These are phyloP conservation scores for Fusarium ramigenum DNA, from an alignment of 2,329 filamentous ascomycete genomes.

Conservation along the genomic window DNA sequence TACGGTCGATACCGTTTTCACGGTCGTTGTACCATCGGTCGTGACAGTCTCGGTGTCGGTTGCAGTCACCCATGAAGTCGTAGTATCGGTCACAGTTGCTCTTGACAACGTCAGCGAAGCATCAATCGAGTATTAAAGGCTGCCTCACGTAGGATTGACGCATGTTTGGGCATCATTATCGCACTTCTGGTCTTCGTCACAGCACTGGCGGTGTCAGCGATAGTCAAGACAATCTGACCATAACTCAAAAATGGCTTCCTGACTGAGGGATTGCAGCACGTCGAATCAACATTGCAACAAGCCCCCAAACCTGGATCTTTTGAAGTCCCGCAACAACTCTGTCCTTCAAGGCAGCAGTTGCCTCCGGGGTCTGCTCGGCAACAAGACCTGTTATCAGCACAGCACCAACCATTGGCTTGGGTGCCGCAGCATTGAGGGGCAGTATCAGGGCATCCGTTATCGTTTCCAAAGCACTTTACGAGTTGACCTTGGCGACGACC, in stretches of 20 bases:
- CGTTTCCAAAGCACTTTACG: not conserved
- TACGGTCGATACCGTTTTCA: not conserved
- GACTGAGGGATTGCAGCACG: not conserved
- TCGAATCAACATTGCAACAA: not conserved
- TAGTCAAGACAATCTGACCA: rapidly evolving
- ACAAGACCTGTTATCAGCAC: not conserved
- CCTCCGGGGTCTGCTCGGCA: not conserved
- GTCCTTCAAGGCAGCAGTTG: not conserved
- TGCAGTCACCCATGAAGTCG: not conserved
- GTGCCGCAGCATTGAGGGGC: not conserved
- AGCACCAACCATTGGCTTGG: not conserved
- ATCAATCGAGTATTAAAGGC: too few species aligned
- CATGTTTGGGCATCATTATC: not conserved
- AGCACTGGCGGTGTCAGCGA: rapidly evolving
- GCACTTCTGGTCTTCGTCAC: not conserved
- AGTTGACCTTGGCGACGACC: not conserved
- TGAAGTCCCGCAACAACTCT: not conserved
- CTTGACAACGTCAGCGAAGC: not conserved
- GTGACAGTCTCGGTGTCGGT: not conserved
- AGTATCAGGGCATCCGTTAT: not conserved
- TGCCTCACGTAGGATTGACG: not conserved
- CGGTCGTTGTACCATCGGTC: not conserved
- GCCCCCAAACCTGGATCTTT: not conserved
- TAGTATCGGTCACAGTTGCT: not conserved
- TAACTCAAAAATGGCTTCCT: not conserved